Conservation (phyloP, 208 protist genomes). For the Trypanosoma brucei region DNA sequence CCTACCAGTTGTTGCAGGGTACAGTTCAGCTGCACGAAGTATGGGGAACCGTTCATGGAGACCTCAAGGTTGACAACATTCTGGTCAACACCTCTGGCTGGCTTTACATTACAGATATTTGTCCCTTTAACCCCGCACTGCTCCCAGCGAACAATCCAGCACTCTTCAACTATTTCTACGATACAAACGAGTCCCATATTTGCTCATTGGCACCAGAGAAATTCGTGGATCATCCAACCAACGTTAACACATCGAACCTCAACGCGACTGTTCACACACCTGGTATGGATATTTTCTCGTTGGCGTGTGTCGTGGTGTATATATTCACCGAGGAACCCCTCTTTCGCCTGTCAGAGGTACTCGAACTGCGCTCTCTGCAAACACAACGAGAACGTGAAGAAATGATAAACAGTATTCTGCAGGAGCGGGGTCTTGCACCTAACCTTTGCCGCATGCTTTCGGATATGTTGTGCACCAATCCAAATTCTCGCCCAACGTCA, state of each 20-base stretch:
- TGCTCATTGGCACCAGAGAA: slow-evolving; percentile 88
- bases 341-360: slow-evolving; percentile 54
- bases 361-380: slow-evolving; percentile 34
- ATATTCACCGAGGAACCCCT: slow-evolving; percentile 70
- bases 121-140: slow-evolving; percentile 74
- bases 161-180: slow-evolving; percentile 87
- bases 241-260: slow-evolving; percentile 35
- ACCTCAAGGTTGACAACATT: slow-evolving; percentile 89
- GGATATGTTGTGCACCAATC: slow-evolving; percentile 18
- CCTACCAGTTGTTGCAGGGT: slow-evolving; percentile 69
- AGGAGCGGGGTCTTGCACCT: slow-evolving; percentile 12
- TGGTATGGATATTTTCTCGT: slow-evolving; percentile 84
- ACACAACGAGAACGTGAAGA: slow-evolving; percentile 17
- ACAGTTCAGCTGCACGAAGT: slow-evolving; percentile 69
- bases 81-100: slow-evolving; percentile 64
- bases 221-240: slow-evolving; percentile 38
- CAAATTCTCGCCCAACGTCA: slow-evolving; percentile 22
- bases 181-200: slow-evolving; percentile 70
- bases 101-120: slow-evolving; percentile 80
- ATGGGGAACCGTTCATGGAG: slow-evolving; percentile 77
- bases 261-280: slow-evolving; percentile 64
- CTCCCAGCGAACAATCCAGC: slow-evolving; percentile 69
- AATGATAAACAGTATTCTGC: slow-evolving; percentile 12
- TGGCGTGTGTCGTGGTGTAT: slow-evolving; percentile 62
- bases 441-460: slow-evolving; percentile 18